Conservation (phyloP, 2,329 filamentous ascomycete genomes). For the Sordariomycetes sp. region DNA sequence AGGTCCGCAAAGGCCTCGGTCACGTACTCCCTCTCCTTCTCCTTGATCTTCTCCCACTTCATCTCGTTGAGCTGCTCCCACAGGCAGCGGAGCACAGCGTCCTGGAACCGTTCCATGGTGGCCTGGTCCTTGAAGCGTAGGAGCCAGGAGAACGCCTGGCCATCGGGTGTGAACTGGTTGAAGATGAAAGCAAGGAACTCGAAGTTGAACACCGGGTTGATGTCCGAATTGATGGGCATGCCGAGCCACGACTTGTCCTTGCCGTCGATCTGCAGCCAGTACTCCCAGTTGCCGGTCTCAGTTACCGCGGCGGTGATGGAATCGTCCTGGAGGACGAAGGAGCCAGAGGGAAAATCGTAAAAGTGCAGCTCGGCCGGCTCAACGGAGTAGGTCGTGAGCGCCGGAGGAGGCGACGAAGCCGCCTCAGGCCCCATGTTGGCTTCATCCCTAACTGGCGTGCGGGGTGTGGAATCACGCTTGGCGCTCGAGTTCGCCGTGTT, state of each 20-base stretch:
- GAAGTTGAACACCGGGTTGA: slow-evolving; percentile 98
- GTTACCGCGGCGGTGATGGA: slow-evolving; percentile 67
- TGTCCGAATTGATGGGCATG: slow-evolving; percentile 72
- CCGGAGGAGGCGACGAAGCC: slow-evolving; percentile 39
- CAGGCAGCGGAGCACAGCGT: slow-evolving; percentile 85
- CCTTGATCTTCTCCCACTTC: slow-evolving; percentile 89
- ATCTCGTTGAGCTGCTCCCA: slow-evolving; percentile 94
- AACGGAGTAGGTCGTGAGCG: slow-evolving; percentile 58
- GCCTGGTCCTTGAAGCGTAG: slow-evolving; percentile 78
- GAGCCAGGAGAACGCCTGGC: slow-evolving; percentile 89
- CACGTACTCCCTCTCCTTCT: slow-evolving; percentile 86
- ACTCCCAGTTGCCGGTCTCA: slow-evolving; percentile 84
- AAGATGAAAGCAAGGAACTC: slow-evolving; percentile 99
- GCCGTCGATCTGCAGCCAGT: slow-evolving; percentile 81
- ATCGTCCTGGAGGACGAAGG: slow-evolving; percentile 70
- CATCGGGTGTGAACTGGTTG: slow-evolving; percentile 85
- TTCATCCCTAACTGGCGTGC: slow-evolving; percentile 5
- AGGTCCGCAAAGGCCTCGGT: slow-evolving; percentile 91
- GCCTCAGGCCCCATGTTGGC: background rate
- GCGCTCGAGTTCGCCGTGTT: slow-evolving; percentile 28
- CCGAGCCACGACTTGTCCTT: slow-evolving; percentile 74
- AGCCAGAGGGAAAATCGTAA: slow-evolving; percentile 78
- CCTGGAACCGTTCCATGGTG: slow-evolving; percentile 75
- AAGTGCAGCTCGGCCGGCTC: slow-evolving; percentile 80
- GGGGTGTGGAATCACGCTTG: slow-evolving; percentile 24